Base-by-base conservation (phyloP, 192 early-diverging fungal species). In the Coemansia brasiliensis region DNA sequence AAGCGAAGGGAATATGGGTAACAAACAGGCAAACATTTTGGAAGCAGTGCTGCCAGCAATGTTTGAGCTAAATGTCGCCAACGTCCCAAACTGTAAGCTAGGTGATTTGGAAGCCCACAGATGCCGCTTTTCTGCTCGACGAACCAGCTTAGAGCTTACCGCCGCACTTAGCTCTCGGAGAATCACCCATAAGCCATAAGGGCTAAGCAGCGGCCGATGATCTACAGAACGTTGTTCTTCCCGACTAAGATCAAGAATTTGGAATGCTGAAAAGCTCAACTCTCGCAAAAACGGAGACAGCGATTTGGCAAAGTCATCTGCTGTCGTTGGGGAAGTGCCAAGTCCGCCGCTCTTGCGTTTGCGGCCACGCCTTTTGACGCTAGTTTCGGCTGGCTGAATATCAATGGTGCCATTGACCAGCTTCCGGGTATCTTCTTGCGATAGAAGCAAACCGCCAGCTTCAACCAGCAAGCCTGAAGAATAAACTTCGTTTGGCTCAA, bases 11-110 rank as follows among this genome's bases (percentile, higher is more conserved):
- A 78, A 29, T n/a, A 78, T 25, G 15, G 53, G 73, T 59, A 75
- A 26, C 32, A 78, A 43, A 2, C 29, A 39, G 35, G 42, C 54
- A 38, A 62, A 58, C 4, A 77, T 41, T 10, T 67, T 61, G 18
- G 43, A 25, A 18, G 74, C 64, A n/a, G 68, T 49, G 61, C 61
- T 52, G 24, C 57, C 55, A 1, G 59, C 21, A 9, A 67, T 67
- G 42, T 66, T 71, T 16, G 74, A 78, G 37, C 68, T 55, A 38
- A 78, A 78, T 25, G 74, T 78, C 3, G 74, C 74, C 16, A 63
- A 43, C 9, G 45, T 13, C 22, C 64, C 55, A 40, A 39, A 49
- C 37, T 15, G 17, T 12, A 41, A 32, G 5, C 52, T 27, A 20
- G 5, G 35, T 0, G 32, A 3, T n/a, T 8, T 38, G 57, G 16